phyloP scores from a whole-genome alignment of 345 rosid species.

The Psidium friedrichsthalianum region DNA sequence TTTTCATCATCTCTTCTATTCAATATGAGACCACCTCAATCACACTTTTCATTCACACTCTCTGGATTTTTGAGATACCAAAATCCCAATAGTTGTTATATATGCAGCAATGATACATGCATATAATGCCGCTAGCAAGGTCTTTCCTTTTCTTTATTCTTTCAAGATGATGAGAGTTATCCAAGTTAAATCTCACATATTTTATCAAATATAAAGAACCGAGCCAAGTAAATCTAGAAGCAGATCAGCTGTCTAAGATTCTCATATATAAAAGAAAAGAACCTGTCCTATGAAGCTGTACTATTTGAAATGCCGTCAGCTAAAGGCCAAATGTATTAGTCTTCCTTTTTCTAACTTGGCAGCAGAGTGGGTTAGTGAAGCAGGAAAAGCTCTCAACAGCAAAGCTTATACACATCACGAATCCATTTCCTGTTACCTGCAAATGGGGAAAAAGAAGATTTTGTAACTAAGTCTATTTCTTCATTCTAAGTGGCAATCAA shows the following conservation, averaged over 20 bases:
- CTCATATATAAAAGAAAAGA: slow-evolving; percentile 56
- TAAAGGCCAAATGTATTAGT: slow-evolving; percentile 18
- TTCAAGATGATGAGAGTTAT: not conserved
- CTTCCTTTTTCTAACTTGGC: not conserved
- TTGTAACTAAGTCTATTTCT: too few relatives aligned
- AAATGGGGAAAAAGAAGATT: too few relatives aligned
- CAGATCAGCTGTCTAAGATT: slow-evolving; percentile 62
- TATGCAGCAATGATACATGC: slow-evolving; percentile 78
- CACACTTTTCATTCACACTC: too few relatives aligned
- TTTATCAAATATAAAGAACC: slow-evolving; percentile 33
- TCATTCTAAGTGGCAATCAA: too few relatives aligned
- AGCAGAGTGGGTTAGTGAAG: too few relatives aligned
- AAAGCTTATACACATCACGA: too few relatives aligned
- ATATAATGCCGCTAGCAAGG: slow-evolving; percentile 54
- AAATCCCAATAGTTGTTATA: slow-evolving; percentile 22
- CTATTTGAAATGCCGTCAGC: slow-evolving; percentile 78
- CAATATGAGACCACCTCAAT: too few relatives aligned
- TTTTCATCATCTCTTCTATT: too few relatives aligned
- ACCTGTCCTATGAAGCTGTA: slow-evolving; percentile 46
- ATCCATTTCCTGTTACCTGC: too few relatives aligned
- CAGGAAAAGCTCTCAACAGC: too few relatives aligned
- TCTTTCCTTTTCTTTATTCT: not conserved
- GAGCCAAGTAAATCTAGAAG: slow-evolving; percentile 49
- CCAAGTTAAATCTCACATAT: not conserved
- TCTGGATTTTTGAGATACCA: too few relatives aligned